These are phyloP conservation scores for Phlyctochytrium planicorne DNA, from an alignment of 192 early-diverging fungal species.

Conservation along the genomic window DNA sequence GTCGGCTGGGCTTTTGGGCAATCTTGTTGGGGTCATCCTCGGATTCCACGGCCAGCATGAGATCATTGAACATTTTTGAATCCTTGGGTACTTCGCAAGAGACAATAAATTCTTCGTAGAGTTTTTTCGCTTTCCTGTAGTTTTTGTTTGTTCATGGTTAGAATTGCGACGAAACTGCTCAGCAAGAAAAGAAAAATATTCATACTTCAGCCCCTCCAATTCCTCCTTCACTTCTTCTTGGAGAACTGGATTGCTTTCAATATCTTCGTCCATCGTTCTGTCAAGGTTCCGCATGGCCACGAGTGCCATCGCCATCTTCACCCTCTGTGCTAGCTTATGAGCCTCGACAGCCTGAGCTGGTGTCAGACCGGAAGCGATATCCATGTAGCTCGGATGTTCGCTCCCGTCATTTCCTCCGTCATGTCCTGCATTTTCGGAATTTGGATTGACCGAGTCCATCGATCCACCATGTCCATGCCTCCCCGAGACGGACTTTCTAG, in stretches of 20 bases:
- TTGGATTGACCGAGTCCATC: neutral
- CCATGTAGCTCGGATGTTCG: neutral
- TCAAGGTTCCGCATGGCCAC: constrained; percentile 31
- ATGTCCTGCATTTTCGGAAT: neutral
- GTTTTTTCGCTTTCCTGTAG: neutral
- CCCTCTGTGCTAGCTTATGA: constrained; percentile 22
- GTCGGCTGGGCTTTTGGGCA: neutral
- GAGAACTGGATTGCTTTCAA: neutral
- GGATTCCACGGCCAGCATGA: neutral
- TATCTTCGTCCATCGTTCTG: constrained; percentile 17
- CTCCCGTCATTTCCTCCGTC: no score
- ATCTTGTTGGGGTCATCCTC: neutral
- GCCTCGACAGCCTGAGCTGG: constrained; percentile 32
- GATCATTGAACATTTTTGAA: neutral
- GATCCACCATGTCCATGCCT: no score
- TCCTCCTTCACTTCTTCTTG: neutral
- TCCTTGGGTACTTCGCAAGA: neutral
- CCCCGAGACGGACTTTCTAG: no score
- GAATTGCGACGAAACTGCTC: neutral
- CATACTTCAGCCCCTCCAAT: neutral
- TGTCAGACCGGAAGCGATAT: constrained; percentile 14
- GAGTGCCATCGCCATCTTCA: constrained; percentile 30
- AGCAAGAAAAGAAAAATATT: neutral
- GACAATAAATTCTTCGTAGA: neutral
- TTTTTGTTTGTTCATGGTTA: neutral